Conservation (phyloP, 495 filamentous ascomycete species). For the Podospora sp. region DNA sequence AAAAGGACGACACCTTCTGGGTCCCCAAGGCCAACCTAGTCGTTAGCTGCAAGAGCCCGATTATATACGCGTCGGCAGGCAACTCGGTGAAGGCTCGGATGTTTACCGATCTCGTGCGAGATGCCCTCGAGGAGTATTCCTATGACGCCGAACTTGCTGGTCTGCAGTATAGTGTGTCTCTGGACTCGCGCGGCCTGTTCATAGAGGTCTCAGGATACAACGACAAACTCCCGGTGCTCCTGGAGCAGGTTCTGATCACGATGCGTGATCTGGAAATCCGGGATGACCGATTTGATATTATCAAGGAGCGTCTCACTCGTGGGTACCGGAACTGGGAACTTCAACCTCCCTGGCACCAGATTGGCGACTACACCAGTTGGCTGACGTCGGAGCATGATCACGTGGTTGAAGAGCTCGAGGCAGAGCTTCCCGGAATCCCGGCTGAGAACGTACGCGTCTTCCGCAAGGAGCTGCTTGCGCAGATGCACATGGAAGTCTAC, state of each 20-base stretch:
- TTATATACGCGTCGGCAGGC: slow-evolving; percentile 74
- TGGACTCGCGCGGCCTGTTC: slow-evolving; percentile 71
- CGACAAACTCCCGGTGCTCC: slow-evolving; percentile 87
- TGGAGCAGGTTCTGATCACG: slow-evolving; percentile 86
- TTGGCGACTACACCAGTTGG: slow-evolving; percentile 82
- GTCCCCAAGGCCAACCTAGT: slow-evolving; percentile 90
- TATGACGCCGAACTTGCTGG: slow-evolving; percentile 96
- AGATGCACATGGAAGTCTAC: slow-evolving; percentile 85
- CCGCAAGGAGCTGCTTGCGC: slow-evolving; percentile 76
- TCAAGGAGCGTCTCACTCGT: slow-evolving; percentile 81
- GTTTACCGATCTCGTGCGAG: slow-evolving; percentile 84
- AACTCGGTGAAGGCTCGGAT: slow-evolving; percentile 76
- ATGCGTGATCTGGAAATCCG: slow-evolving; percentile 84
- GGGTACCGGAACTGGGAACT: slow-evolving; percentile 84
- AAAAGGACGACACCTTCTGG: slow-evolving; percentile 99
- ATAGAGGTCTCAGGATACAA: slow-evolving; percentile 89
- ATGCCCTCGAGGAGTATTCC: slow-evolving; percentile 90
- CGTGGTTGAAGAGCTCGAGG: slow-evolving; percentile 78
- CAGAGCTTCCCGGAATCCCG: slow-evolving; percentile 74
- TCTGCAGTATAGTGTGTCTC: slow-evolving; percentile 75
- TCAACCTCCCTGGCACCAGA: slow-evolving; percentile 84
- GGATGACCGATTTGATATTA: slow-evolving; percentile 83
- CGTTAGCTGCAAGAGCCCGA: slow-evolving; percentile 76
- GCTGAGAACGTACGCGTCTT: slow-evolving; percentile 74
- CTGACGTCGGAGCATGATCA: slow-evolving; percentile 75